A percentile compares a stretch with the other conserved stretches of the same genome.
These are phyloP conservation scores for Nannizziopsis barbatae DNA, from an alignment of 2,329 filamentous ascomycete genomes.

Conservation along the genomic window DNA sequence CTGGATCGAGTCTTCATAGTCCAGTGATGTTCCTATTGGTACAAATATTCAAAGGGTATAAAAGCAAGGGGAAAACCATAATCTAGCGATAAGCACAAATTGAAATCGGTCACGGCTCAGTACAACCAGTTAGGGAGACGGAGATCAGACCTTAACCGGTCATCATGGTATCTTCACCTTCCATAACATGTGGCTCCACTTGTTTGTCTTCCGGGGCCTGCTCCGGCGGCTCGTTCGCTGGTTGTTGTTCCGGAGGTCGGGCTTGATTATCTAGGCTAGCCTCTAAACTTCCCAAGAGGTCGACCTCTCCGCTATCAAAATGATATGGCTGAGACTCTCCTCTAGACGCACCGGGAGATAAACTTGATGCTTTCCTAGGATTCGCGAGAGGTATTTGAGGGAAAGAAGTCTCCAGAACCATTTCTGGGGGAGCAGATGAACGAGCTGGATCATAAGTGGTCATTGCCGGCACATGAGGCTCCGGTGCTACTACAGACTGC, in stretches of 20 bases:
- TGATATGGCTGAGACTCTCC: conserved; percentile 1
- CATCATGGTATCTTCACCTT: conserved; percentile 2
- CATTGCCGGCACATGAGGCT: background rate
- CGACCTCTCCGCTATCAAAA: conserved; percentile 31
- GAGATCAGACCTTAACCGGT: background rate
- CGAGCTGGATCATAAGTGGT: background rate
- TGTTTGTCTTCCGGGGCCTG: background rate
- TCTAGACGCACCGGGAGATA: background rate
- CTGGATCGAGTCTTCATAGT: too few species aligned
- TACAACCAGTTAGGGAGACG: too few species aligned
- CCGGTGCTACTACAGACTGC: background rate
- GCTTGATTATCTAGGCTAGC: conserved; percentile 26
- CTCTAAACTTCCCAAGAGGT: conserved; percentile 40
- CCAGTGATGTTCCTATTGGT: too few species aligned
- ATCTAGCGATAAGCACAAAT: too few species aligned
- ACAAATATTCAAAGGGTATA: too few species aligned
- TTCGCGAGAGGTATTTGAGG: background rate
- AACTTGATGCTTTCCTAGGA: background rate
- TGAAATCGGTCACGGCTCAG: too few species aligned
- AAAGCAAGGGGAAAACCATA: too few species aligned
- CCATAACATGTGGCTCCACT: background rate
- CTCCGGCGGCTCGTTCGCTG: background rate
- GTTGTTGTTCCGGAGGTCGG: background rate
- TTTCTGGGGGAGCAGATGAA: conserved; percentile 1
- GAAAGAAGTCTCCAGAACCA: background rate